A percentile compares a stretch with the other conserved stretches of the same genome.
Conservation (phyloP, 305 asterid species). For the Plantago rigida region DNA sequence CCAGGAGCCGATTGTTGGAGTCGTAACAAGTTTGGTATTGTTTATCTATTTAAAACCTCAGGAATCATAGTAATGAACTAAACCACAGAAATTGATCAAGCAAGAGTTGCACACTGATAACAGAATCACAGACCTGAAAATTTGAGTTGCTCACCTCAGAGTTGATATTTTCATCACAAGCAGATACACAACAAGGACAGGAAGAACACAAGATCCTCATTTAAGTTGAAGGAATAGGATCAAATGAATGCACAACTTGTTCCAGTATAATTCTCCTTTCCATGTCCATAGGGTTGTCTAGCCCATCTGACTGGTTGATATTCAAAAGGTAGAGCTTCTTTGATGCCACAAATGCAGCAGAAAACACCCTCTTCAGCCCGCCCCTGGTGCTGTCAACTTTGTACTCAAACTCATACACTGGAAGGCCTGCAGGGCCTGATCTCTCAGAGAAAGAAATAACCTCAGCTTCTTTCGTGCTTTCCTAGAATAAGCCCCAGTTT, state of each 20-base stretch:
- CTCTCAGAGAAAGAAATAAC: conserved; percentile 55
- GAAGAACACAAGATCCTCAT: conserved; percentile 12
- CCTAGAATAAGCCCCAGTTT: conserved; percentile 34
- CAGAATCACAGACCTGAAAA: conserved; percentile 9
- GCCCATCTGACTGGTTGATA: conserved; percentile 53
- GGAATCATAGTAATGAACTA: background rate
- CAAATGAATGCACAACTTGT: conserved; percentile 76
- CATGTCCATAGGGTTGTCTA: conserved; percentile 47
- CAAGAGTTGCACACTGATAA: background rate
- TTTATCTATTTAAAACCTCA: background rate
- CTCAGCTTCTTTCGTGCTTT: conserved; percentile 58
- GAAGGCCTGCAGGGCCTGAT: conserved; percentile 45
- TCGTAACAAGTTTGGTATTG: background rate
- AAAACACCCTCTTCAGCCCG: conserved; percentile 72
- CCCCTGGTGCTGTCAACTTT: conserved; percentile 79
- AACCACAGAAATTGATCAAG: background rate
- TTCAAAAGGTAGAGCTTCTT: conserved; percentile 75
- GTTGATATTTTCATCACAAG: conserved; percentile 1
- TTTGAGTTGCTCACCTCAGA: conserved; percentile 20
- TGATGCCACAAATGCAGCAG: conserved; percentile 75
- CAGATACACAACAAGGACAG: conserved; percentile 9
- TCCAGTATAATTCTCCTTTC: conserved; percentile 47
- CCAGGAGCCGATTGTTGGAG: background rate
- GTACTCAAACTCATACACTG: conserved; percentile 84
- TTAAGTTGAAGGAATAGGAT: conserved; percentile 39